These are phyloP conservation scores for Nemania serpens DNA, from an alignment of 2,329 filamentous ascomycete genomes.

Conservation along the genomic window DNA sequence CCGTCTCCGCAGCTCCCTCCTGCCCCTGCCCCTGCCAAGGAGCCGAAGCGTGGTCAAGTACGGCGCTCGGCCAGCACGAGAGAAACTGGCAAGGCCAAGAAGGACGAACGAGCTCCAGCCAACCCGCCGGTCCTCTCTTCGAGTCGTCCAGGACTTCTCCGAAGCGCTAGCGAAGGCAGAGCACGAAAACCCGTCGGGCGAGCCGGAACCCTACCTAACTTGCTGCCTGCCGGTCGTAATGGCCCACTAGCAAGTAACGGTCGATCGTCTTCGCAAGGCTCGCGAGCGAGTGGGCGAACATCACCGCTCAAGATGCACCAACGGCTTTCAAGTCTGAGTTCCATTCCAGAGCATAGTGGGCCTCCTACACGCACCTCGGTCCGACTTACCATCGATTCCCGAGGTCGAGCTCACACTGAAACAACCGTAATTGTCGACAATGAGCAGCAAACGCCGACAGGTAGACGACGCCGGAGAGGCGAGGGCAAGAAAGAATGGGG, in stretches of 20 bases:
- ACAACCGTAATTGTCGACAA: slow-evolving; percentile 50
- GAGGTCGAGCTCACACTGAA: slow-evolving; percentile 62
- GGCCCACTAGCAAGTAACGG: slow-evolving; percentile 32
- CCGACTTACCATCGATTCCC: slow-evolving; percentile 67
- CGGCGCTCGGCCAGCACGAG: slow-evolving; percentile 53
- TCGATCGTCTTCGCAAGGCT: slow-evolving; percentile 44
- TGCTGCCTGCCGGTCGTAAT: slow-evolving; percentile 53
- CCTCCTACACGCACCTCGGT: slow-evolving; percentile 59
- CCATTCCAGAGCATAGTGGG: slow-evolving; percentile 60
- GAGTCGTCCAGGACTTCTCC: slow-evolving; percentile 54
- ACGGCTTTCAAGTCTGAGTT: slow-evolving; percentile 56
- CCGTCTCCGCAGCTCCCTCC: slow-evolving; percentile 35
- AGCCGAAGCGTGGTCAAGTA: slow-evolving; percentile 44
- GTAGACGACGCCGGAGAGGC: slow-evolving; percentile 31
- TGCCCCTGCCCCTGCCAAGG: slow-evolving; percentile 32
- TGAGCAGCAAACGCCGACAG: slow-evolving; percentile 33
- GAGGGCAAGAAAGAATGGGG: slow-evolving; percentile 45
- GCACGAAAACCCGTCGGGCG: slow-evolving; percentile 51
- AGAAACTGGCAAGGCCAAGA: slow-evolving; percentile 49
- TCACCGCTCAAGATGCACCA: slow-evolving; percentile 60
- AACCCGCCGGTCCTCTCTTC: slow-evolving; percentile 59
- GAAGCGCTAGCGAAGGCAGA: slow-evolving; percentile 60
- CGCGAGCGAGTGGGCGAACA: slow-evolving; percentile 51
- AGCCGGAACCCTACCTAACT: slow-evolving; percentile 47
- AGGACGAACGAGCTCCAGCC: slow-evolving; percentile 47